phyloP scores from a whole-genome alignment of 495 filamentous ascomycete genomes.

The Extremus antarcticus region DNA sequence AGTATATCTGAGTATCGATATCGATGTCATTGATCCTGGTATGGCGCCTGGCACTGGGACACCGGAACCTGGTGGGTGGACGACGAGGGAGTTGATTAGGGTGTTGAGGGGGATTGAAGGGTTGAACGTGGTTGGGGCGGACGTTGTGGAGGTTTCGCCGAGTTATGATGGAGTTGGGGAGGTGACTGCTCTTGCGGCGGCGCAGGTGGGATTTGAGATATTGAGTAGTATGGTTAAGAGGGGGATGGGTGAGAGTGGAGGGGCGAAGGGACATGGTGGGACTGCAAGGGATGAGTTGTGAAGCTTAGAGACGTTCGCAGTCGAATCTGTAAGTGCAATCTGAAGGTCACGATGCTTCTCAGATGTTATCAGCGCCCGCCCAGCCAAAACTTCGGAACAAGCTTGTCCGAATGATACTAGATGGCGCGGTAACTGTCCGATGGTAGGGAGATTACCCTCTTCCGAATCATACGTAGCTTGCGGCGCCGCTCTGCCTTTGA shows the following conservation, averaged over 20 bases:
- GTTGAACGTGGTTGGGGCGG: conserved; percentile 40
- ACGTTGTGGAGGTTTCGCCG: conserved; percentile 44
- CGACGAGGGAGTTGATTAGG: conserved; percentile 39
- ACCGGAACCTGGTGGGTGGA: conserved; percentile 43
- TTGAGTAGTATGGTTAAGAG: conserved; percentile 35
- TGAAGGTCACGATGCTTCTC: too few species aligned
- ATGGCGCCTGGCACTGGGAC: conserved; percentile 44
- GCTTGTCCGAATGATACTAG: too few species aligned
- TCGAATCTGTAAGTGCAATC: too few species aligned
- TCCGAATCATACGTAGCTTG: too few species aligned
- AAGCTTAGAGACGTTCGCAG: too few species aligned
- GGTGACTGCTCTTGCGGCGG: conserved; percentile 38
- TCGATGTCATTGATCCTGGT: conserved; percentile 45
- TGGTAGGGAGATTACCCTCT: too few species aligned
- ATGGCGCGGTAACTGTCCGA: too few species aligned
- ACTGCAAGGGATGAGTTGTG: conserved; percentile 27
- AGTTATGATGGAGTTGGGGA: conserved; percentile 41
- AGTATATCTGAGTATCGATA: conserved; percentile 38
- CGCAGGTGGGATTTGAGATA: conserved; percentile 38
- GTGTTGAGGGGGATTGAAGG: conserved; percentile 39
- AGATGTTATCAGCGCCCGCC: too few species aligned
- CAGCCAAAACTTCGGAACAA: too few species aligned
- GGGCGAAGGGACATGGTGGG: conserved; percentile 5
- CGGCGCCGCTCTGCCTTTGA: too few species aligned
- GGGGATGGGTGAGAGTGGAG: conserved; percentile 26